Conservation (phyloP, 2,329 filamentous ascomycete genomes). For the Neurospora crassa region DNA sequence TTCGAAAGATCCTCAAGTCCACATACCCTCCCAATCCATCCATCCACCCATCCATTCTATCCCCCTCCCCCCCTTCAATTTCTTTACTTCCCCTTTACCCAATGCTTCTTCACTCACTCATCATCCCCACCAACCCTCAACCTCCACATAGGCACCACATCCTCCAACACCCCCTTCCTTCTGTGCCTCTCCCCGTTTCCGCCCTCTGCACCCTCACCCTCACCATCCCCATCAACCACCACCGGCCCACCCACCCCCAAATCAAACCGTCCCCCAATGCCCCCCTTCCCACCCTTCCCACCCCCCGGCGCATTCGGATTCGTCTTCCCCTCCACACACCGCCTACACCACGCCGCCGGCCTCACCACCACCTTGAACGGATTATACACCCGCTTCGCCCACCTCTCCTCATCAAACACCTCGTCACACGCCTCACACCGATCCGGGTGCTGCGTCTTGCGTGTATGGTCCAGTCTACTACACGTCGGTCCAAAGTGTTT, state of each 20-base stretch:
- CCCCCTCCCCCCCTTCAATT: too few species aligned
- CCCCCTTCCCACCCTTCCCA: neutral
- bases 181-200: neutral
- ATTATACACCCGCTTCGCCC: slow-evolving; percentile 8
- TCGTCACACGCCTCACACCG: slow-evolving; percentile 9
- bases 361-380: slow-evolving; percentile 6
- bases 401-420: slow-evolving; percentile 3
- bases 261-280: neutral
- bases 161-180: neutral
- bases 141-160: neutral
- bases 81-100: too few species aligned
- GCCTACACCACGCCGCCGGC: slow-evolving; percentile 5
- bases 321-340: slow-evolving; percentile 3
- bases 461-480: slow-evolving; percentile 2
- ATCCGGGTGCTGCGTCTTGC: slow-evolving; percentile 11
- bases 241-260: neutral
- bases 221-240: neutral
- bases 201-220: too few species aligned
- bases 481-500: neutral
- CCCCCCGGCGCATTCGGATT: neutral
- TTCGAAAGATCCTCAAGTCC: neutral
- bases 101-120: neutral
- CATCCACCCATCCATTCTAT: neutral
- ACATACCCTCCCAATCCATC: neutral
- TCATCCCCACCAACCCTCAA: neutral